Evolutionary conservation across 1,139 yeast genomes (phyloP).

Genomic region (Candida glucosophila): DNA sequence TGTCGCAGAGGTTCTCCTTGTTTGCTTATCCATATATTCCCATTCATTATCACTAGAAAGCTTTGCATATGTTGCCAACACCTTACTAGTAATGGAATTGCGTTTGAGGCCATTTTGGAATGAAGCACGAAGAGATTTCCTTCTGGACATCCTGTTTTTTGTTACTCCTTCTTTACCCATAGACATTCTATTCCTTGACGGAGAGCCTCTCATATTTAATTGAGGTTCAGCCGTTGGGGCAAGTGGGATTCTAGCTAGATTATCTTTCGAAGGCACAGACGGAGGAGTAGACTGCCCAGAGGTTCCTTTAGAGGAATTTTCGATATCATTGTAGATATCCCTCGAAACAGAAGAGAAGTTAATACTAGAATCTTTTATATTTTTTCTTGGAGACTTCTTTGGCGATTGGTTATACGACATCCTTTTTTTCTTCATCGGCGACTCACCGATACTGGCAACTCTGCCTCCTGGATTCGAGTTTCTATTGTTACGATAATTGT

Average conservation of each 20-base stretch:
- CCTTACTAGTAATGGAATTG: slow-evolving; percentile 61
- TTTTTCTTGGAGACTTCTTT: slow-evolving; percentile 10
- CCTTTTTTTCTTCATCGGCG: slow-evolving; percentile 13
- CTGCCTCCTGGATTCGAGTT: slow-evolving; percentile 16
- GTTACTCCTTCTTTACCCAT: slow-evolving; percentile 21
- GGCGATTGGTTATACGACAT: slow-evolving; percentile 18
- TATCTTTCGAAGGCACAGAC: slow-evolving; percentile 35
- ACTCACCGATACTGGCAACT: slow-evolving; percentile 27
- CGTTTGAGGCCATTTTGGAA: slow-evolving; percentile 46
- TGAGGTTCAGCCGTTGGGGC: slow-evolving; percentile 12
- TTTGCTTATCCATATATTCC: slow-evolving; percentile 65
- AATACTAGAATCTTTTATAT: slow-evolving; percentile 14
- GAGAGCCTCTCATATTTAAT: slow-evolving; percentile 14
- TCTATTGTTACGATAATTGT: slow-evolving; percentile 30
- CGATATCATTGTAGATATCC: slow-evolving; percentile 39
- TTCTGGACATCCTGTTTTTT: slow-evolving; percentile 25
- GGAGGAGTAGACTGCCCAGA: slow-evolving; percentile 28
- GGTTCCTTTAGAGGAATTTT: slow-evolving; percentile 27
- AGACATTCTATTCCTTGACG: slow-evolving; percentile 17
- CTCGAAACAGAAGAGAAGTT: slow-evolving; percentile 30
- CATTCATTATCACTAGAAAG: slow-evolving; percentile 59
- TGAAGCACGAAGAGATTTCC: slow-evolving; percentile 34
- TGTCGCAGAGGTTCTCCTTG: slow-evolving; percentile 68
- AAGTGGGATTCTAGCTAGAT: slow-evolving; percentile 11
- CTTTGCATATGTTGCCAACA: slow-evolving; percentile 65